Conservation (phyloP, 768 basidiomycete genomes). For the Gelatoporia subvermispora region DNA sequence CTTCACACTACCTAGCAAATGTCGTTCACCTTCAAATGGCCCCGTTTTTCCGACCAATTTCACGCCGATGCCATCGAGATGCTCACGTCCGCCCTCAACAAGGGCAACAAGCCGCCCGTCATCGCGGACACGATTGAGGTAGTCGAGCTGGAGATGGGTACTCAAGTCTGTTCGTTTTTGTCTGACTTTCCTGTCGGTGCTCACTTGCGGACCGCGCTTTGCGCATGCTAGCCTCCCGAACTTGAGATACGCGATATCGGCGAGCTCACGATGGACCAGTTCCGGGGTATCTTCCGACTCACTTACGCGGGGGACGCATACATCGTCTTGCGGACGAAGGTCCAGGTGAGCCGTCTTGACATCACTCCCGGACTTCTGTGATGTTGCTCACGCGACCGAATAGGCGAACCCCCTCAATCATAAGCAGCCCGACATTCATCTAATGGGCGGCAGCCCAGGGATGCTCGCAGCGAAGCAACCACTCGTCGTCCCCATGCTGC, state of each 20-base stretch:
- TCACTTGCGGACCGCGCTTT: neutral
- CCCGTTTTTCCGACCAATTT: constrained; percentile 94
- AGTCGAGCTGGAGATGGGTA: constrained; percentile 98
- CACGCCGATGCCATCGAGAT: constrained; percentile 94
- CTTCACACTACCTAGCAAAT: constrained; percentile 30
- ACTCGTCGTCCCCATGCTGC: constrained; percentile 95
- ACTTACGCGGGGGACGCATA: constrained; percentile 94
- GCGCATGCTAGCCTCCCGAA: constrained; percentile 74
- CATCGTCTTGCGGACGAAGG: constrained; percentile 81
- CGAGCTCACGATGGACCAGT: constrained; percentile 91
- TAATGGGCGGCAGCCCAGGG: constrained; percentile 76
- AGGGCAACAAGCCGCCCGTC: constrained; percentile 95
- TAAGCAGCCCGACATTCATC: constrained; percentile 85
- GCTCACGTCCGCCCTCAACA: constrained; percentile 95
- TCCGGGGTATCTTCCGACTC: constrained; percentile 93
- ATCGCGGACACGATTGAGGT: constrained; percentile 98
- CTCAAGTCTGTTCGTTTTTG: constrained; percentile 55
- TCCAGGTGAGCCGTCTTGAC: constrained; percentile 57
- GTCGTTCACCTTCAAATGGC: constrained; percentile 95
- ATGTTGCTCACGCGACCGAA: neutral
- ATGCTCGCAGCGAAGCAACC: constrained; percentile 95
- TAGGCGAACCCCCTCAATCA: constrained; percentile 95
- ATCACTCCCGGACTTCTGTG: neutral
- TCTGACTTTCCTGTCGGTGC: neutral
- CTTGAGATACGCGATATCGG: constrained; percentile 97